A percentile compares a stretch with the other conserved stretches of the same genome.
phyloP scores from a whole-genome alignment of 352 stramenopile species.

The Pythium volutum region DNA sequence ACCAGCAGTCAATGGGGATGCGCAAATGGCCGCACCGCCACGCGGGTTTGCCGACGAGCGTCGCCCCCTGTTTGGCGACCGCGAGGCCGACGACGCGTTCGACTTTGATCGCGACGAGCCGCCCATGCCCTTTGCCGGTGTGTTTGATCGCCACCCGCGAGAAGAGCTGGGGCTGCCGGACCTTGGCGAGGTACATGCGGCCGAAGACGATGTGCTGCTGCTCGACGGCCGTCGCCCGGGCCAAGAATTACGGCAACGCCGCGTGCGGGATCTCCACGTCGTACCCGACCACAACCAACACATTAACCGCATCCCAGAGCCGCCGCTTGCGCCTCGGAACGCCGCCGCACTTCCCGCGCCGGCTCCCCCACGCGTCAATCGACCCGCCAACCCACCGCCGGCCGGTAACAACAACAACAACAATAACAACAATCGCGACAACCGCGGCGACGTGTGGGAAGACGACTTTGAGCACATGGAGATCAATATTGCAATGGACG shows the following conservation, averaged over 20 bases:
- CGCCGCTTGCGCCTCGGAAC: constrained; percentile 9
- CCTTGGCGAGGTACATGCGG: constrained; percentile 5
- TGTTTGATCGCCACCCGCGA: constrained; percentile 23
- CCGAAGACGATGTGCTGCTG: constrained; percentile 12
- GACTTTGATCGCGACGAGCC: not conserved
- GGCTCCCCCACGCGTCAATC: not conserved
- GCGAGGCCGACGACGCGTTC: constrained; percentile 19
- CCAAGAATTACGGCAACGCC: constrained; percentile 21
- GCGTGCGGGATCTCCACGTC: constrained; percentile 10
- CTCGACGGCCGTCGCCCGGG: constrained; percentile 9
- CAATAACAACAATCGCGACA: constrained; percentile 50
- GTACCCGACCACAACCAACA: constrained; percentile 8
- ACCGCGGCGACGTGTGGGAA: constrained; percentile 66
- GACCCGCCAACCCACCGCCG: constrained; percentile 12
- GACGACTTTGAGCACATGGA: constrained; percentile 92
- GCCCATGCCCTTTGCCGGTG: constrained; percentile 18
- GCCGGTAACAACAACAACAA: constrained; percentile 8
- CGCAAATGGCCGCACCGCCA: not conserved
- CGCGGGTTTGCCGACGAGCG: not conserved
- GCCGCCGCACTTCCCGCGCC: constrained; percentile 10
- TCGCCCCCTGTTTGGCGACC: constrained; percentile 1
- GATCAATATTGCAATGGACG: constrained; percentile 95
- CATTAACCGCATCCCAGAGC: constrained; percentile 11
- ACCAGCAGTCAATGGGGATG: not conserved
- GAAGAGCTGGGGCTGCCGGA: constrained; percentile 29